Evolutionary conservation across 2,329 filamentous ascomycete genomes (phyloP).

Genomic region (Atkinsonella texensis): DNA sequence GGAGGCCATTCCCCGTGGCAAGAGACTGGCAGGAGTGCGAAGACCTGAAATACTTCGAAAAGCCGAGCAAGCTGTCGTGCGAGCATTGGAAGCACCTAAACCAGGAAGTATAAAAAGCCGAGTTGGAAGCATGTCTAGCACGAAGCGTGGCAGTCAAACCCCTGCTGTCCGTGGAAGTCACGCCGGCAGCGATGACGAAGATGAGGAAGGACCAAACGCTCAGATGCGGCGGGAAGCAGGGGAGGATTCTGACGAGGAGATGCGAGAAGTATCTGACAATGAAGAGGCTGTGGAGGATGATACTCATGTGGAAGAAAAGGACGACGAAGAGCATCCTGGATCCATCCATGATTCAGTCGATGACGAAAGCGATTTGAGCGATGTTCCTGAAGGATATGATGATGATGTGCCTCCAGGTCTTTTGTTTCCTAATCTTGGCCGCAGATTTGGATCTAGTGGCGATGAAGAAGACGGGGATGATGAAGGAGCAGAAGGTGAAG

Average conservation of each 20-base stretch:
- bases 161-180: conserved; percentile 25
- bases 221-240: conserved; percentile 25
- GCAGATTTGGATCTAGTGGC: conserved; percentile 19
- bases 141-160: conserved; percentile 30
- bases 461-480: conserved; percentile 25
- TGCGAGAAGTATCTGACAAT: conserved; percentile 27
- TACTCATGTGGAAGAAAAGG: conserved; percentile 17
- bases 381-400: conserved; percentile 47
- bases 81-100: conserved; percentile 37
- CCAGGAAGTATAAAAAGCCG: conserved; percentile 32
- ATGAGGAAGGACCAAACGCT: conserved; percentile 28
- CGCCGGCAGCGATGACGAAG: conserved; percentile 27
- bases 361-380: conserved; percentile 58
- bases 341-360: conserved; percentile 55
- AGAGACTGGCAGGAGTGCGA: conserved; percentile 32
- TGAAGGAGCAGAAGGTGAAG: conserved; percentile 4
- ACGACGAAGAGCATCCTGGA: conserved; percentile 25
- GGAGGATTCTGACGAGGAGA: conserved; percentile 25
- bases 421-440: conserved; percentile 37
- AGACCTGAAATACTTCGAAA: conserved; percentile 48
- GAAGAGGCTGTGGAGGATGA: conserved; percentile 18
- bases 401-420: conserved; percentile 42
- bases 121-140: conserved; percentile 39
- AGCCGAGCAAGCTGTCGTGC: conserved; percentile 45
- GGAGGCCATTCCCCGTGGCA: conserved; percentile 26